Evolutionary conservation across 23 red algal genomes (phyloP), one percentile per base, ranked within the genome.

Genomic region (Gracilaria domingensis): DNA sequence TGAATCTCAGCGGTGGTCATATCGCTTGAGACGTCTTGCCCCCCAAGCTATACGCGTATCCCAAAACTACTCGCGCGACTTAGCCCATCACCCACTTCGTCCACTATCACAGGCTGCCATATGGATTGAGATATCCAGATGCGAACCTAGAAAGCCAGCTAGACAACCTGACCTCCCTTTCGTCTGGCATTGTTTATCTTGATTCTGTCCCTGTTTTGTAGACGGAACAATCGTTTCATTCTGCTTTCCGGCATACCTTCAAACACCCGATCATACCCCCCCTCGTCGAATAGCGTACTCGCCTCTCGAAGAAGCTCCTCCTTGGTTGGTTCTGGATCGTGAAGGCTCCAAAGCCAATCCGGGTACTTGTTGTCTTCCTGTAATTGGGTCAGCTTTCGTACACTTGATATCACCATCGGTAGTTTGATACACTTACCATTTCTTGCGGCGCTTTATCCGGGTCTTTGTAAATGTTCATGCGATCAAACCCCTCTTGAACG

Each of bases 391-490:
- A 88, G 70, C 34, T 12, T 8, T 38, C 69, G 34, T 26, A 18
- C 13, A 24, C 20, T 58, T 60, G 21, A 58, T 20, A 2, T 54
- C 57, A 44, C 1, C 29, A 47, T 17, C 64, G 2, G 13, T 53
- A 82, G 3, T 13, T 14, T 12, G 12, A 62, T 16, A 26, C 32
- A 51, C 87, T 18, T 81, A 91, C 87, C 87, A 81, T 80, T 71
- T 91, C 87, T 49, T 81, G 65, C 25, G 87, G 87, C 39, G 75
- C 87, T 28, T 45, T 44, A 8, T 8, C 55, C 28, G 74, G 45
- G 57, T 91, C 75, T 70, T 91, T 91, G 75, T 81, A 91, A 34
- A 91, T 69, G 49, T 91, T 91, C 76, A 91, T 28, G 18, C 75
- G 56, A 40, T 49, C 87, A 53, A 91, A 82, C 12, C 75, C 76